Evolutionary conservation across 495 filamentous ascomycete genomes (phyloP).

Genomic region (Hyaloscypha hepaticicola): DNA sequence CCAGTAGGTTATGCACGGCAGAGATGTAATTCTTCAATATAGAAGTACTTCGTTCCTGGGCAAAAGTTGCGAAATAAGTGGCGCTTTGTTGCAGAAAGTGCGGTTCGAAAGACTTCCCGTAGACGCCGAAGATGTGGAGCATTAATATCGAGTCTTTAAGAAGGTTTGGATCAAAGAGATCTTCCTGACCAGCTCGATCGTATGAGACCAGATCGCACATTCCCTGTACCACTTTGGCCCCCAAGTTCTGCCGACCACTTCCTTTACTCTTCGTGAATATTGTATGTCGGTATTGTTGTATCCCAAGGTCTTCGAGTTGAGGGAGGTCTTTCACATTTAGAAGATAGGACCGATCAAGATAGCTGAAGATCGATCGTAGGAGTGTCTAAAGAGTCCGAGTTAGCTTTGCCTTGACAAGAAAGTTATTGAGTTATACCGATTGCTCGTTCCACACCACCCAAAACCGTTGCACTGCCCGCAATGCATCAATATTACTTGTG

Average conservation of each 20-base stretch:
- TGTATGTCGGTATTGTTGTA: constrained; percentile 58
- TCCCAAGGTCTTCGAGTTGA: constrained; percentile 56
- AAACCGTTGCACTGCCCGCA: constrained; percentile 60
- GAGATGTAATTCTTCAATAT: constrained; percentile 70
- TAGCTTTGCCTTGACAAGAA: constrained; percentile 7
- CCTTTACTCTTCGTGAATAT: constrained; percentile 54
- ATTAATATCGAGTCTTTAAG: constrained; percentile 73
- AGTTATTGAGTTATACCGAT: constrained; percentile 48
- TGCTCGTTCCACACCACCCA: constrained; percentile 82
- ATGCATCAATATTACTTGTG: constrained; percentile 58
- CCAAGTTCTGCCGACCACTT: constrained; percentile 47
- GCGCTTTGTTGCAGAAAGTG: constrained; percentile 65
- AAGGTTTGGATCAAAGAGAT: constrained; percentile 50
- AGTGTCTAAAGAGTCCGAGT: constrained; percentile 50
- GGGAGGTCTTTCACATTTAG: constrained; percentile 58
- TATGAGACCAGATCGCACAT: constrained; percentile 72
- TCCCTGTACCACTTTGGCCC: constrained; percentile 61
- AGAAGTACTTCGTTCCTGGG: constrained; percentile 55
- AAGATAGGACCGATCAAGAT: constrained; percentile 86
- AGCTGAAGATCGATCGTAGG: constrained; percentile 85
- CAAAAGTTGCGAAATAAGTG: constrained; percentile 63
- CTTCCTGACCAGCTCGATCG: constrained; percentile 58
- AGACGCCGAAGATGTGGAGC: constrained; percentile 77
- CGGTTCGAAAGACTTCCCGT: constrained; percentile 76
- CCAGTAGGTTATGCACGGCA: constrained; percentile 62